A percentile compares a stretch with the other conserved stretches of the same genome.
These are phyloP conservation scores for Trifolium pratense DNA, from an alignment of 306 rosid species.

Conservation along the genomic window DNA sequence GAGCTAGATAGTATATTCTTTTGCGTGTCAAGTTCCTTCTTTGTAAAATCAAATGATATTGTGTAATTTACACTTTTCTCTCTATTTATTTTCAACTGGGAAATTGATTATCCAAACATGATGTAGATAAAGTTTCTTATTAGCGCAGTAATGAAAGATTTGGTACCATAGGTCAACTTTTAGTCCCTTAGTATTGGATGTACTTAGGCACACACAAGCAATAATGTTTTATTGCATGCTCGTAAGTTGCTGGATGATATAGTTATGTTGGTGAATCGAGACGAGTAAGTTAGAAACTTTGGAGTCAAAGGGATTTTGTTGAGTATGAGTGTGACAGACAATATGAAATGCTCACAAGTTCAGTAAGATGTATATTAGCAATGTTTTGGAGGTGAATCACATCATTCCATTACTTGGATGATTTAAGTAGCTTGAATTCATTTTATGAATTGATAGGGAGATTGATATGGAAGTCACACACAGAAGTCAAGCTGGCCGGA, in stretches of 20 bases:
- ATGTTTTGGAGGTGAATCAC: not conserved
- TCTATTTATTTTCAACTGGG: not conserved
- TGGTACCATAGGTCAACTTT: conserved; percentile 5
- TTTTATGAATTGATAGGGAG: conserved; percentile 6
- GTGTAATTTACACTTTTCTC: not conserved
- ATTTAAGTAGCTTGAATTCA: not conserved
- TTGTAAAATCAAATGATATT: not conserved
- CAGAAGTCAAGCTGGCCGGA: not conserved
- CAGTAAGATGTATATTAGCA: not conserved
- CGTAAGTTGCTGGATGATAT: not conserved
- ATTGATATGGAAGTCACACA: not conserved
- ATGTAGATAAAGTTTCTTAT: not conserved
- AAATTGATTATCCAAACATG: conserved; percentile 6
- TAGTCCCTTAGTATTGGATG: not conserved
- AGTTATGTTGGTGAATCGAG: conserved; percentile 12
- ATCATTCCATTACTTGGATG: not conserved
- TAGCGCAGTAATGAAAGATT: not conserved
- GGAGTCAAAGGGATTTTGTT: conserved; percentile 10
- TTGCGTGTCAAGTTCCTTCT: not conserved
- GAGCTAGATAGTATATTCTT: not conserved
- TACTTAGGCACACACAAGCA: not conserved
- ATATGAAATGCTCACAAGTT: not conserved
- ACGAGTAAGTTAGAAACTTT: not conserved
- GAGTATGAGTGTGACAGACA: not conserved
- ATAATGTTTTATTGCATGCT: not conserved